Base-by-base conservation (phyloP, 1,284 basidiomycete genomes). In the Pyrrhoderma lamaoense region DNA sequence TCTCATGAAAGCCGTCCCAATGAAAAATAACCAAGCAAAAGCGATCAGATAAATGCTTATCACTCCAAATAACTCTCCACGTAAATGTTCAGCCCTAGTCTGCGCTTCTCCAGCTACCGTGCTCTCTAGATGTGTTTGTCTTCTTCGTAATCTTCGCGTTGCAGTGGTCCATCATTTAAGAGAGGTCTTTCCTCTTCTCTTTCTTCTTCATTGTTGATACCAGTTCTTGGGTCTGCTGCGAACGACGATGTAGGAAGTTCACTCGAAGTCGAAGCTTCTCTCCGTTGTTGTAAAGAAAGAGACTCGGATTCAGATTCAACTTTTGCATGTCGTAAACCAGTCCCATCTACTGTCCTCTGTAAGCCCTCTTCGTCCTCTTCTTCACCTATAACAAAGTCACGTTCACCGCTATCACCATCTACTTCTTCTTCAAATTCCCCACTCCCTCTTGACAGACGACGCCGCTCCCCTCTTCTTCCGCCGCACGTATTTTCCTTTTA, bases 1-100 rank as follows among this genome's bases (percentile, higher is more conserved):
- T 57, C 73, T 75, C 51, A 74, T 61, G 71, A 72, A 81, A 0
- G 80, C 84, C 8, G 78, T 82, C 13, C 64, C 70, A 58, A 89
- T 67, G 64, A 88, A 88, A 56, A 87, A 65, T 45, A 75, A 59
- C 86, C 86, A 89, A 2, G 82, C 77, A 39, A 65, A 65, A 7
- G 72, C 62, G 8, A 88, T 74, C 37, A 82, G 63, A 1, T 59
- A 55, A 7, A 63, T 69, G 40, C 71, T 73, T 34, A 76, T 56
- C 36, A 65, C 57, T 16, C 74, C 70, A 56, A 79, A 82, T 1
- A 77, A 23, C 55, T 68, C 60, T 3, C 83, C 85, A 46, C 82
- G 67, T 54, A 67, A 63, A 55, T 64, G 73, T 69, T 72, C 71
- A 23, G 56, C 57, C 55, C 57, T 67, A 54, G 65, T 57, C 51